phyloP scores from a whole-genome alignment of 1,284 basidiomycete species.

The Somion occarium region DNA sequence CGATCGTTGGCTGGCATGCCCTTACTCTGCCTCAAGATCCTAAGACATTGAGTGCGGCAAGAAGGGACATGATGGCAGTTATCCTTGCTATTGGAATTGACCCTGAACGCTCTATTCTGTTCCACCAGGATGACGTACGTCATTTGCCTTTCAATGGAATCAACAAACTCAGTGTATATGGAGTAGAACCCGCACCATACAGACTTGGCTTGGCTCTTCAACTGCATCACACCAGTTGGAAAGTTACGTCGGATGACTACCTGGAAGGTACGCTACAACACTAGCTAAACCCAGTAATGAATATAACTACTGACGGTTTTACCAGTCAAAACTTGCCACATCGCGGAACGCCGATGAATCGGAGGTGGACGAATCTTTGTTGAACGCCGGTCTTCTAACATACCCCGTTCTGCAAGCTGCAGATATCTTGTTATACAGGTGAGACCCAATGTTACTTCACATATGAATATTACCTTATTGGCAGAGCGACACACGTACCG shows the following conservation, averaged over 20 bases:
- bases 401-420: slow-evolving; percentile 95
- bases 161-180: slow-evolving; percentile 2
- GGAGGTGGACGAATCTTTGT: slow-evolving; percentile 76
- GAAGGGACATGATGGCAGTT: slow-evolving; percentile 78
- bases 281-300: not conserved
- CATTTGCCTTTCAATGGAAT: not conserved
- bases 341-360: slow-evolving; percentile 71
- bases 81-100: slow-evolving; percentile 86
- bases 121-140: slow-evolving; percentile 85
- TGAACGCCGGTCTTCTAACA: slow-evolving; percentile 84
- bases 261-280: slow-evolving; percentile 69
- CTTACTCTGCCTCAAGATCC: slow-evolving; percentile 89
- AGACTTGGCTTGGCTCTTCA: slow-evolving; percentile 91
- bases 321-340: slow-evolving; percentile 71
- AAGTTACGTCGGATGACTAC: slow-evolving; percentile 89
- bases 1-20: slow-evolving; percentile 90
- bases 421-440: slow-evolving; percentile 87
- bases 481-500: slow-evolving; percentile 86
- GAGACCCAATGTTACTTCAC: slow-evolving; percentile 16
- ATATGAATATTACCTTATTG: not conserved
- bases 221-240: slow-evolving; percentile 81
- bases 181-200: slow-evolving; percentile 76
- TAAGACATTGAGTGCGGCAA: slow-evolving; percentile 50
- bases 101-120: slow-evolving; percentile 72
- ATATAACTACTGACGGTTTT: slow-evolving; percentile 7